A percentile compares a stretch with the other conserved stretches of the same genome.
Evolutionary conservation across 129 eudicot species (phyloP).

Genomic region (Escallonia rubra): DNA sequence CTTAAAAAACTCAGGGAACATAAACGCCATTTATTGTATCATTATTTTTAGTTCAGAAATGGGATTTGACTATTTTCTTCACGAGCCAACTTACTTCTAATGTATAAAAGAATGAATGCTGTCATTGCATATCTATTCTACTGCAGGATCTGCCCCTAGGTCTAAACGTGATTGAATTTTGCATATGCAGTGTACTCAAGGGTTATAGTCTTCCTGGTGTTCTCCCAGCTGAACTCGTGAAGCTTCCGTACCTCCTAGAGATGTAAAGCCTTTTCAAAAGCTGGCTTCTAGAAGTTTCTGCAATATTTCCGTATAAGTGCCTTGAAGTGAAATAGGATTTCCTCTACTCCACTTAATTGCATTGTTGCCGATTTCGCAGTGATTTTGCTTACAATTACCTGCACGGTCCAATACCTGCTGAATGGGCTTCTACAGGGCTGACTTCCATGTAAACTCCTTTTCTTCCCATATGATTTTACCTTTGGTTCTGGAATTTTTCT

Average conservation of each 20-base stretch:
- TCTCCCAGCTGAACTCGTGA: constrained; percentile 63
- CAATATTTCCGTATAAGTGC: neutral
- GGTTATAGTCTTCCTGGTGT: constrained; percentile 71
- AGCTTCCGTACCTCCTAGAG: constrained; percentile 59
- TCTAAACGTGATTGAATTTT: constrained; percentile 1
- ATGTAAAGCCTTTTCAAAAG: constrained; percentile 41
- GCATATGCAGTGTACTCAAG: constrained; percentile 56
- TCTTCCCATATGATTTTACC: neutral
- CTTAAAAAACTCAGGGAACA: too few relatives aligned
- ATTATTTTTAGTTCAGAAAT: neutral
- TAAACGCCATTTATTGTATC: neutral
- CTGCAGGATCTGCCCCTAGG: neutral
- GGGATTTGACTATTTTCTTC: too few relatives aligned
- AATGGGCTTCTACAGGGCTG: constrained; percentile 64
- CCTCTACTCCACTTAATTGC: neutral
- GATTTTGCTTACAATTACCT: constrained; percentile 81
- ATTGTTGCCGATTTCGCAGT: constrained; percentile 28
- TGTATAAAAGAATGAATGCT: too few relatives aligned
- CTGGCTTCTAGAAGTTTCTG: neutral
- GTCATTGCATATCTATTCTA: neutral
- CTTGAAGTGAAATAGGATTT: neutral
- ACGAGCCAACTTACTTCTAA: too few relatives aligned
- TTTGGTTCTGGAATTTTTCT: neutral
- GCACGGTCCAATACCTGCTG: constrained; percentile 64
- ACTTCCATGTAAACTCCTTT: constrained; percentile 39